phyloP scores from a whole-genome alignment of 1,284 basidiomycete genomes.

The Ceratorhiza oryzae-sativae region DNA sequence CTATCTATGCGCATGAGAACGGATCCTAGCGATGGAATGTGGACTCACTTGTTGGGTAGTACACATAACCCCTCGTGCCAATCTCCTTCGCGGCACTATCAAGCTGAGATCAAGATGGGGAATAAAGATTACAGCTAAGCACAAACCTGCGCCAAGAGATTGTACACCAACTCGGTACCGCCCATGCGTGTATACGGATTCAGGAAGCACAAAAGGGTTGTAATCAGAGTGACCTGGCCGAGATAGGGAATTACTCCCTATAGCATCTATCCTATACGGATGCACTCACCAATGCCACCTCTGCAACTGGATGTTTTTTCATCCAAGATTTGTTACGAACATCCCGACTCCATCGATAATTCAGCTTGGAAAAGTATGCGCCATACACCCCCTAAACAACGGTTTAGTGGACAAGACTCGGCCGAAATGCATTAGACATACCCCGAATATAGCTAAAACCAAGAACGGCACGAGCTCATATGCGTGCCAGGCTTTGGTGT shows the following conservation, averaged over 20 bases:
- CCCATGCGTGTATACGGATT: conserved; percentile 94
- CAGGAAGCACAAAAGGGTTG: conserved; percentile 80
- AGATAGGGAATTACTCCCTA: background rate
- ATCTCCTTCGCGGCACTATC: conserved; percentile 67
- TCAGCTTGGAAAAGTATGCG: conserved; percentile 91
- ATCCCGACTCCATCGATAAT: conserved; percentile 85
- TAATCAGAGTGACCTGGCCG: conserved; percentile 78
- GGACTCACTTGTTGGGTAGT: conserved; percentile 53
- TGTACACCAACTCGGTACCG: conserved; percentile 92
- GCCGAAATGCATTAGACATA: conserved; percentile 50
- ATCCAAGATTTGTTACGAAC: conserved; percentile 85
- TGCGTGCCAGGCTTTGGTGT: conserved; percentile 91
- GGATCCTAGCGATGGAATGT: background rate
- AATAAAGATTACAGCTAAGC: background rate
- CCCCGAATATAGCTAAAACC: conserved; percentile 85
- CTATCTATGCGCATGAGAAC: conserved; percentile 54
- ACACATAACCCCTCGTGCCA: conserved; percentile 75
- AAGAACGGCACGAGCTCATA: conserved; percentile 86
- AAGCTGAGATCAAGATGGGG: background rate
- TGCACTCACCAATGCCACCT: conserved; percentile 78
- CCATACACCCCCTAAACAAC: conserved; percentile 82
- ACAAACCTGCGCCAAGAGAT: conserved; percentile 71
- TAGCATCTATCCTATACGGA: background rate
- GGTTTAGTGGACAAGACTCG: background rate
- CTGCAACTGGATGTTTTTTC: conserved; percentile 78